Evolutionary conservation across 768 basidiomycete species (phyloP), one percentile per base, ranked within the genome.

Genomic region (Tylopilus cervinicoccineus): DNA sequence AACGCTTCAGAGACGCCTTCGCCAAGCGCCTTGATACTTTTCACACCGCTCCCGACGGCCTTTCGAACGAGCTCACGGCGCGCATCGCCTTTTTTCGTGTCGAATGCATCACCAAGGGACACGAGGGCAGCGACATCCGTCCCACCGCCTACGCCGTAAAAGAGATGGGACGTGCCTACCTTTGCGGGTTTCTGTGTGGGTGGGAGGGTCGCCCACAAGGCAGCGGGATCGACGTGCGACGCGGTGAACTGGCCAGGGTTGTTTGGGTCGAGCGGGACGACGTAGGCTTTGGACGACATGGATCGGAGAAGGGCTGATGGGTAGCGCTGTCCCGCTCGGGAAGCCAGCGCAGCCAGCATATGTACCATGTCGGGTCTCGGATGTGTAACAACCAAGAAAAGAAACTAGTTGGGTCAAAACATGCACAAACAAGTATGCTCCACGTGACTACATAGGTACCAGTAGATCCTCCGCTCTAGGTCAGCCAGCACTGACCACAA

Each of bases 21-120:
- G 13, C 71, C 76, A 5, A 82, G 68, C 13, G 63, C 72, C 55
- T 77, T 84, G 54, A 89, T 66, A 38, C 80, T 77, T 67, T 86
- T 88, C 36, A 91, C 80, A 6, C 81, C 86, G 42, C 74, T 79
- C 10, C 84, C 90, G 13, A 91, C 76, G 10, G 86, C 77, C 57
- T 79, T 81, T 57, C 89, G 74, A 27, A 91, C 73, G 5, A 80
- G 53, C 62, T 92, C 89, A n/a, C 83, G 71, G 59, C 72, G 78
- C 29, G 73, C 64, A 22, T 71, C 67, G 1, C 59, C 72, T 6
- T 64, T 70, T 56, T 80, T 80, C 31, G 56, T 52, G 4, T 68
- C 62, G 58, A 79, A 85, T 2, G 67, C 74, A 0, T 79, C 78
- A 0, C 83, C 83, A 8, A 85, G 70, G 28, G 82, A 81, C 9